These are phyloP conservation scores for Pistacia integerrima DNA, from an alignment of 345 rosid species.

Conservation along the genomic window DNA sequence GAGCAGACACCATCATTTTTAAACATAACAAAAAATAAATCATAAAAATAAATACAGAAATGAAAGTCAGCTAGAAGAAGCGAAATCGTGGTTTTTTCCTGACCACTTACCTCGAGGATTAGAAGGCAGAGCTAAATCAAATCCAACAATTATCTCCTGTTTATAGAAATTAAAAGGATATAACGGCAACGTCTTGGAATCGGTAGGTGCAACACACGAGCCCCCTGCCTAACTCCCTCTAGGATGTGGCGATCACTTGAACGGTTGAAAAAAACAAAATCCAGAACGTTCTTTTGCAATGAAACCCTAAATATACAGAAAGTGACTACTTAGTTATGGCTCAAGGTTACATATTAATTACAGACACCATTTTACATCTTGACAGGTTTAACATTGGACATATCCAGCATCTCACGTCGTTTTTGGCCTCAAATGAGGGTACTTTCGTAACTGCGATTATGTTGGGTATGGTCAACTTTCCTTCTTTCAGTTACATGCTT, in stretches of 20 bases:
- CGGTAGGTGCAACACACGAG: constrained; percentile 8
- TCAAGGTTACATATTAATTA: not conserved
- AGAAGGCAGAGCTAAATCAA: constrained; percentile 10
- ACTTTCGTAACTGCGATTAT: not conserved
- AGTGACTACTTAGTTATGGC: not conserved
- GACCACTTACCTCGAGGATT: too few species aligned
- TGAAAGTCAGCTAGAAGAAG: not conserved
- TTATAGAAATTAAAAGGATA: not conserved
- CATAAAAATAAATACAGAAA: not conserved
- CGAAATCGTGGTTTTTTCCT: too few species aligned
- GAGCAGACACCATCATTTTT: not conserved
- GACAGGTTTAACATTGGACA: not conserved
- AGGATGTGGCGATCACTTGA: not conserved
- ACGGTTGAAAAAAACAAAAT: not conserved
- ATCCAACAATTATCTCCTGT: not conserved
- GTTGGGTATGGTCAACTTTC: not conserved
- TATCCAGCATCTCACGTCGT: not conserved
- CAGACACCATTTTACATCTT: not conserved
- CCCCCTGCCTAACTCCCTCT: not conserved
- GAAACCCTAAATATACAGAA: constrained; percentile 6
- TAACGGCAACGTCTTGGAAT: not conserved
- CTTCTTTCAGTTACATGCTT: too few species aligned
- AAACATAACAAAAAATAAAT: not conserved
- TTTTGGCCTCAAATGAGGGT: not conserved
- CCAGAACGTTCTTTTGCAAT: not conserved